A percentile compares a stretch with the other conserved stretches of the same genome.
phyloP scores from a whole-genome alignment of 73 alveolate species.

The Blepharisma japonicum region DNA sequence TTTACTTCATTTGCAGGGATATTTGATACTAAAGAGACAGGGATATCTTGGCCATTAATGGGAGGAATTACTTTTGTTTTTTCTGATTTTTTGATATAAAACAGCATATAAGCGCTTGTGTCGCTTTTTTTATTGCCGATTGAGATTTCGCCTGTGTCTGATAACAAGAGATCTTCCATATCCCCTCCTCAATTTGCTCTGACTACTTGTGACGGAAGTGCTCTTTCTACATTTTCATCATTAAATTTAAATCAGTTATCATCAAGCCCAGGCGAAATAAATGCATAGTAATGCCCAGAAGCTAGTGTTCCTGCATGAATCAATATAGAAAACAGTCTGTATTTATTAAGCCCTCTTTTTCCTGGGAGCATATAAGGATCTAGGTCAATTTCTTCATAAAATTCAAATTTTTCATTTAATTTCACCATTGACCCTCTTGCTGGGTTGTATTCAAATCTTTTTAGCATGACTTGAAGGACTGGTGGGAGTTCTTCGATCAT shows the following conservation, averaged over 20 bases:
- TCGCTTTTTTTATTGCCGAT: conserved; percentile 24
- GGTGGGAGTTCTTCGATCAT: conserved; percentile 78
- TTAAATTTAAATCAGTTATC: conserved; percentile 56
- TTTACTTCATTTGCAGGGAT: not conserved
- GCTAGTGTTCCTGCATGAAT: conserved; percentile 82
- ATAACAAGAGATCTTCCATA: conserved; percentile 28
- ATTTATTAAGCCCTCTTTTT: conserved; percentile 33
- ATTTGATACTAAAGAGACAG: conserved; percentile 1
- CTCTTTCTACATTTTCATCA: conserved; percentile 43
- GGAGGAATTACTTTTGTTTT: conserved; percentile 25
- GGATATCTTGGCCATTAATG: not conserved
- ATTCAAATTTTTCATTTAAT: conserved; percentile 58
- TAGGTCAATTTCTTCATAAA: conserved; percentile 48
- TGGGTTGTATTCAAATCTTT: conserved; percentile 76
- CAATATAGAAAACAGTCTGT: conserved; percentile 71
- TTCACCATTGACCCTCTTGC: conserved; percentile 66
- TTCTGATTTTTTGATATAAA: conserved; percentile 76
- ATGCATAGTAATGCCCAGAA: conserved; percentile 87
- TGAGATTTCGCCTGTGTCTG: conserved; percentile 36
- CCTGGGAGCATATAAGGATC: conserved; percentile 39
- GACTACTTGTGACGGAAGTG: conserved; percentile 21
- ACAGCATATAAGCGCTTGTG: conserved; percentile 60
- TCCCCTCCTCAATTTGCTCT: conserved; percentile 45
- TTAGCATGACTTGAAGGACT: conserved; percentile 65
- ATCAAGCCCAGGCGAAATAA: conserved; percentile 39